These are phyloP conservation scores for Echinosophora koreensis DNA, from an alignment of 306 rosid genomes.

Conservation along the genomic window DNA sequence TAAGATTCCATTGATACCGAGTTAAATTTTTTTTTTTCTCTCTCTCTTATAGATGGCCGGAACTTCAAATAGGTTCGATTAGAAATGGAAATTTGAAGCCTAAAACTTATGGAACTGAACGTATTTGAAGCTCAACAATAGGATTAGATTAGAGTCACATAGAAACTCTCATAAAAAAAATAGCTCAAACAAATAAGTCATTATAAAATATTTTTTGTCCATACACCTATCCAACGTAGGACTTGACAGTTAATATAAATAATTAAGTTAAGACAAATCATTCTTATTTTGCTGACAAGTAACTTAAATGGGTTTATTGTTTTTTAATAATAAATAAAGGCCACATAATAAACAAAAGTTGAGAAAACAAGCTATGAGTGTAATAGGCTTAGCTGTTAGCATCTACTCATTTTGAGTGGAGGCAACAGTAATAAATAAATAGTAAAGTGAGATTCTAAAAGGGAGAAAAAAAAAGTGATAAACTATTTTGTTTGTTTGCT, in stretches of 20 bases:
- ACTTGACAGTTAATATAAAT: constrained; percentile 1
- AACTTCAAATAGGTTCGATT: too few species aligned
- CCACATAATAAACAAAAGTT: constrained; percentile 16
- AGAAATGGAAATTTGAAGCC: too few species aligned
- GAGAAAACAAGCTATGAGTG: background rate
- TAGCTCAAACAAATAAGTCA: too few species aligned
- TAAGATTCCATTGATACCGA: too few species aligned
- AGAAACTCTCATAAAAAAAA: too few species aligned
- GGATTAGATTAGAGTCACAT: too few species aligned
- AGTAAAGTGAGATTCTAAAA: constrained; percentile 45
- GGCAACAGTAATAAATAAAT: constrained; percentile 25
- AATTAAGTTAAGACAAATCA: constrained; percentile 20
- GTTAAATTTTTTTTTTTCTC: too few species aligned
- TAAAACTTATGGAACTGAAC: too few species aligned
- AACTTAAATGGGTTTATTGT: constrained; percentile 14
- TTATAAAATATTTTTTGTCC: too few species aligned
- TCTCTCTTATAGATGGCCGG: too few species aligned
- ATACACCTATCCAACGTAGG: background rate
- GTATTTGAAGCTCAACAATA: too few species aligned
- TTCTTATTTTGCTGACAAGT: constrained; percentile 15
- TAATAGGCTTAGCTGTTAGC: constrained; percentile 34
- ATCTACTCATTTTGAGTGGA: constrained; percentile 23
- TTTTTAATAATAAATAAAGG: constrained; percentile 13
- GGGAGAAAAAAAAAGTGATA: constrained; percentile 22
- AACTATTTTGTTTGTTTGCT: constrained; percentile 49